Evolutionary conservation across 2,329 filamentous ascomycete genomes (phyloP).

Genomic region (Thyridium curvatum): DNA sequence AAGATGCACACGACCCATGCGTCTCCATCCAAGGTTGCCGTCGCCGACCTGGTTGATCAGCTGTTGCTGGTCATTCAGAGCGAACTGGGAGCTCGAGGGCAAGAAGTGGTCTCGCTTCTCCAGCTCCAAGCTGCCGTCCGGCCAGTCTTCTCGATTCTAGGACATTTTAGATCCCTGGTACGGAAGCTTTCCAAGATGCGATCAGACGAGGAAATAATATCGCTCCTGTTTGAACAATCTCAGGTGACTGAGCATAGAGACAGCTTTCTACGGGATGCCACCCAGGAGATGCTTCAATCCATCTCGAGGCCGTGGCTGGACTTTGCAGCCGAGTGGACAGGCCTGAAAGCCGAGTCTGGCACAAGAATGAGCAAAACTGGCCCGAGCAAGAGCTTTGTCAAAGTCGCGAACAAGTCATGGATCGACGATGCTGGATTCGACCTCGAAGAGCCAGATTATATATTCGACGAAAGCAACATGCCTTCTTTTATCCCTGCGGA

Average conservation of each 20-base stretch:
- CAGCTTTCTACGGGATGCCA: slow-evolving; percentile 53
- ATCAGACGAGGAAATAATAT: slow-evolving; percentile 56
- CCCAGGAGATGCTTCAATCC: slow-evolving; percentile 55
- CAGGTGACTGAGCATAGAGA: slow-evolving; percentile 59
- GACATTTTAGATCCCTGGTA: slow-evolving; percentile 45
- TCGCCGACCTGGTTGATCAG: slow-evolving; percentile 42
- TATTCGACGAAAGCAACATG: slow-evolving; percentile 58
- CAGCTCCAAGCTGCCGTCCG: slow-evolving; percentile 45
- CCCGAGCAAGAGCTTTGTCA: slow-evolving; percentile 52
- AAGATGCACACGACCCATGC: slow-evolving; percentile 35
- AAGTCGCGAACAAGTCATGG: slow-evolving; percentile 45
- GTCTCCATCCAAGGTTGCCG: slow-evolving; percentile 41
- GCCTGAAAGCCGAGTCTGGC: slow-evolving; percentile 53
- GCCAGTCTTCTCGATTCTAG: slow-evolving; percentile 40
- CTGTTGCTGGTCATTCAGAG: slow-evolving; percentile 43
- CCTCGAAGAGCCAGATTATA: slow-evolving; percentile 51
- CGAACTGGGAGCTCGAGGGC: slow-evolving; percentile 36
- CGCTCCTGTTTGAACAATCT: slow-evolving; percentile 54
- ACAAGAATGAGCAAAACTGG: slow-evolving; percentile 45
- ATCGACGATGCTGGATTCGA: slow-evolving; percentile 55
- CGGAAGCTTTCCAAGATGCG: slow-evolving; percentile 34
- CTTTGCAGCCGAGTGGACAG: slow-evolving; percentile 66
- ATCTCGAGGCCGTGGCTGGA: slow-evolving; percentile 25
- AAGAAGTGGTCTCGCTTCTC: slow-evolving; percentile 39
- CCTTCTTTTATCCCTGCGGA: slow-evolving; percentile 67